A percentile compares a stretch with the other conserved stretches of the same genome.
These are phyloP conservation scores for Aspergillus carlsbadensis DNA, from an alignment of 495 filamentous ascomycete genomes.

Conservation along the genomic window DNA sequence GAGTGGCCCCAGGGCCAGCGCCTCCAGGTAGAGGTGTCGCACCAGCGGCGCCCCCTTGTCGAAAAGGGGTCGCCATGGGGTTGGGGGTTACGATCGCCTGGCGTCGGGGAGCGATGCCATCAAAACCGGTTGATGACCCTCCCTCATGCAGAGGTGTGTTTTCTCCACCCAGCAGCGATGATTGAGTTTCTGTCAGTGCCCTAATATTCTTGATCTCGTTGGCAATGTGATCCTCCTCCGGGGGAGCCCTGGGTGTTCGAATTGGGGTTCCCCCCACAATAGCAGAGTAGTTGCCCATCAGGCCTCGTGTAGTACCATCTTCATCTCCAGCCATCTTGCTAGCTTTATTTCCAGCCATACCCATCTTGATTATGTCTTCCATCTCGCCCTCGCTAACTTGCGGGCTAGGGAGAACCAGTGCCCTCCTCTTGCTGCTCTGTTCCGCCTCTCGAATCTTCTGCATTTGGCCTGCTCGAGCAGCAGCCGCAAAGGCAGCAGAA, in stretches of 20 bases:
- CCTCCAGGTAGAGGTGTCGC: constrained; percentile 66
- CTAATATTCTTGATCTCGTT: constrained; percentile 96
- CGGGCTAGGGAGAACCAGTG: constrained; percentile 76
- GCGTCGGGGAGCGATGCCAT: constrained; percentile 77
- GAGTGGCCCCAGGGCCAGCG: constrained; percentile 71
- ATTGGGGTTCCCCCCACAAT: constrained; percentile 85
- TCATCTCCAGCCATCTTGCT: constrained; percentile 69
- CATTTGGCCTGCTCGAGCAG: constrained; percentile 89
- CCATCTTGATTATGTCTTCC: constrained; percentile 99
- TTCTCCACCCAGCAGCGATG: constrained; percentile 91
- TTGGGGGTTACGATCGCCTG: constrained; percentile 88
- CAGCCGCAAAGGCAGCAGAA: constrained; percentile 78
- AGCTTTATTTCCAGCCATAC: constrained; percentile 89
- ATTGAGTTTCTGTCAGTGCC: constrained; percentile 90
- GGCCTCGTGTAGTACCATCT: constrained; percentile 82
- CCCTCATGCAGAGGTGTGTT: constrained; percentile 88
- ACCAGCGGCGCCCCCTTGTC: constrained; percentile 64
- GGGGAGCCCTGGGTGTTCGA: constrained; percentile 83
- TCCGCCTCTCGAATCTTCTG: constrained; percentile 96
- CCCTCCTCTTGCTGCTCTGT: constrained; percentile 86
- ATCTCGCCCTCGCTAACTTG: constrained; percentile 92
- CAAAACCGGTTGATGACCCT: constrained; percentile 79
- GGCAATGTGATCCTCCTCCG: constrained; percentile 90
- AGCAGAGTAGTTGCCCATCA: constrained; percentile 79
- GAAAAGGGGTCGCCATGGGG: constrained; percentile 88